phyloP scores from a whole-genome alignment of 2,329 filamentous ascomycete species.

The Sodiomyces alkalinus region DNA sequence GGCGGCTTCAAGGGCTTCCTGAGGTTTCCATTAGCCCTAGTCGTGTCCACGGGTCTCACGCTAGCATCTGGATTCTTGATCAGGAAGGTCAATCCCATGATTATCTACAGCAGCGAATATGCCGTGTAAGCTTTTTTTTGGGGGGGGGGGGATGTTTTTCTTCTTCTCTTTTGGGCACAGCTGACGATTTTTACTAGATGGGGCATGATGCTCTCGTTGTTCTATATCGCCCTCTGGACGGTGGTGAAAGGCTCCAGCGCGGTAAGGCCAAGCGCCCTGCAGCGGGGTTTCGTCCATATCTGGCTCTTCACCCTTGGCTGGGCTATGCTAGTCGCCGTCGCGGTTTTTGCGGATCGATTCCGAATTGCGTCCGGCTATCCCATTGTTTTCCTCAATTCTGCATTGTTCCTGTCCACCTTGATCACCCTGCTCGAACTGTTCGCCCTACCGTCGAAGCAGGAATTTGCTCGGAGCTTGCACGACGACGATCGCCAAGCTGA shows the following conservation, averaged over 20 bases:
- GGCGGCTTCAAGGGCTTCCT: constrained; percentile 72
- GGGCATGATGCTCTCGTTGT: constrained; percentile 72
- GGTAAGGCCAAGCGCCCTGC: constrained; percentile 71
- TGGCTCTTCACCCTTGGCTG: constrained; percentile 75
- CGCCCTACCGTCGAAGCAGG: constrained; percentile 53
- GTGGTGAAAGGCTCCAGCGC: constrained; percentile 65
- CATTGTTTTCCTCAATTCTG: constrained; percentile 64
- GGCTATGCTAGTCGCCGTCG: constrained; percentile 53
- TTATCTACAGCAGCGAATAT: constrained; percentile 82
- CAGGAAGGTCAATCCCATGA: constrained; percentile 72
- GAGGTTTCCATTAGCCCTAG: constrained; percentile 64
- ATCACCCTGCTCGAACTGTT: constrained; percentile 72
- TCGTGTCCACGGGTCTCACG: constrained; percentile 51
- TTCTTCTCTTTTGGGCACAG: background rate
- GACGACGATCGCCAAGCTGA: constrained; percentile 30
- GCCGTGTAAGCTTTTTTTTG: constrained; percentile 38
- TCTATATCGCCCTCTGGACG: constrained; percentile 72
- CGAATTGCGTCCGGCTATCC: constrained; percentile 66
- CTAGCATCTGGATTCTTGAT: constrained; percentile 61
- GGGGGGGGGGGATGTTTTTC: too few relatives aligned
- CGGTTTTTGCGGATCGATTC: constrained; percentile 61
- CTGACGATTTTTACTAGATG: constrained; percentile 30
- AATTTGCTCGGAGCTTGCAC: constrained; percentile 46
- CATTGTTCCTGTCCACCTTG: constrained; percentile 57
- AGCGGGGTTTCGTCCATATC: constrained; percentile 63